These are phyloP conservation scores for Bocquillonia castaneifolia DNA, from an alignment of 441 rosid genomes.

Conservation along the genomic window DNA sequence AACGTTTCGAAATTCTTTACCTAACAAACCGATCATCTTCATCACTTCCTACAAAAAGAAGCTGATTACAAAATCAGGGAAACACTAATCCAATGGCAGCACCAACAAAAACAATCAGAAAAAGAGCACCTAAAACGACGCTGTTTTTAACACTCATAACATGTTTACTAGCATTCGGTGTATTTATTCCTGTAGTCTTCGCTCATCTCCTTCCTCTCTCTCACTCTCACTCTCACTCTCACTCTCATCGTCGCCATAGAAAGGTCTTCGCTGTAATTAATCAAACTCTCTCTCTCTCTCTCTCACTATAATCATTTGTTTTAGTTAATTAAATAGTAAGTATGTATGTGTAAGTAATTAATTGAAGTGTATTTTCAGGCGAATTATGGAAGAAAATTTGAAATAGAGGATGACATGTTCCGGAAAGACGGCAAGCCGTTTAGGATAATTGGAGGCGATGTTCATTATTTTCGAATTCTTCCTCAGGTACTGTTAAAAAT, in stretches of 20 bases:
- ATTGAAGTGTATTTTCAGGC: not conserved
- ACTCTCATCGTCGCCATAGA: constrained; percentile 10
- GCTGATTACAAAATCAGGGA: too few relatives aligned
- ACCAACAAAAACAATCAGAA: constrained; percentile 33
- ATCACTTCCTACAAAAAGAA: too few relatives aligned
- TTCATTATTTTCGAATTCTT: constrained; percentile 88
- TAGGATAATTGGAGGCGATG: constrained; percentile 83
- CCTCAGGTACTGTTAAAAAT: constrained; percentile 49
- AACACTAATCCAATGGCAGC: not conserved
- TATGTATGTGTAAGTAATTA: not conserved
- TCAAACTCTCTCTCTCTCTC: not conserved
- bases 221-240: constrained; percentile 20
- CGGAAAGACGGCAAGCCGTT: constrained; percentile 75
- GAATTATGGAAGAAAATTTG: constrained; percentile 29
- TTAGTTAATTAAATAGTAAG: not conserved
- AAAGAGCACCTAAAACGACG: constrained; percentile 26
- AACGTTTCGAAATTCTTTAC: too few relatives aligned
- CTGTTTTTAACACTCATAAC: constrained; percentile 33
- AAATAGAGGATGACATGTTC: constrained; percentile 66
- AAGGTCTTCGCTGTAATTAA: constrained; percentile 33
- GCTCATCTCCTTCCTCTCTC: constrained; percentile 59
- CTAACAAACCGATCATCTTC: too few relatives aligned
- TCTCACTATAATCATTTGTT: not conserved
- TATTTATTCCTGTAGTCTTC: constrained; percentile 52
- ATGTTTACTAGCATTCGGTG: constrained; percentile 36